phyloP scores from a whole-genome alignment of 129 eudicot species.

The Artemisia annua region DNA sequence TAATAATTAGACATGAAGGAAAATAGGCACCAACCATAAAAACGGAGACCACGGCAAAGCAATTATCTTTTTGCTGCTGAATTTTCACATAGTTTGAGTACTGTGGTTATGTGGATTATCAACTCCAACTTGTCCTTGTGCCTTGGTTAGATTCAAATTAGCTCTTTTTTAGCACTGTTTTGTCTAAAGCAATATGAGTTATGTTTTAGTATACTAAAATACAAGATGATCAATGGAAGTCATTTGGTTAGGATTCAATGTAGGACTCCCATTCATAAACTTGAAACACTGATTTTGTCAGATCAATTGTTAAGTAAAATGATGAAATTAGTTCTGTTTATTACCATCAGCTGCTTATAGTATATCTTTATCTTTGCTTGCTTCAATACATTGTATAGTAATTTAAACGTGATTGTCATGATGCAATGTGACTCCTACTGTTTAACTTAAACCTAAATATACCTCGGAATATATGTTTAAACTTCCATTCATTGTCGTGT shows the following conservation, averaged over 20 bases:
- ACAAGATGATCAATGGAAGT: neutral
- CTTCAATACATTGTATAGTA: neutral
- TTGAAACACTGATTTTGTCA: slow-evolving; percentile 1
- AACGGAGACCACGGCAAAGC: neutral
- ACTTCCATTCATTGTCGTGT: slow-evolving; percentile 93
- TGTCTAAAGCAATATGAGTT: slow-evolving; percentile 5
- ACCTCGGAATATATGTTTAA: slow-evolving; percentile 94
- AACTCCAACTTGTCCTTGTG: neutral
- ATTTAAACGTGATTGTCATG: neutral
- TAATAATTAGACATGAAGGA: neutral
- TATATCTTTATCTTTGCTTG: slow-evolving; percentile 5
- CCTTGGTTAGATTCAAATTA: slow-evolving; percentile 11
- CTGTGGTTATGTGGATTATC: neutral
- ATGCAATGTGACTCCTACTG: neutral
- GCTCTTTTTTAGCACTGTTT: neutral
- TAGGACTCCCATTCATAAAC: neutral
- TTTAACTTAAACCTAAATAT: slow-evolving; percentile 22
- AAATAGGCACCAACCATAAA: neutral
- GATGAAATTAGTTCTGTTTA: slow-evolving; percentile 10
- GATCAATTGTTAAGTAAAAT: neutral
- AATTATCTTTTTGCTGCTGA: neutral
- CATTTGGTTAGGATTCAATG: neutral
- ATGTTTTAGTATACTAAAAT: neutral
- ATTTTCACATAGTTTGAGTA: no score
- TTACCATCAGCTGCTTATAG: slow-evolving; percentile 4